phyloP scores from a whole-genome alignment of 192 early-diverging fungal species.

The Coemansia sp. region DNA sequence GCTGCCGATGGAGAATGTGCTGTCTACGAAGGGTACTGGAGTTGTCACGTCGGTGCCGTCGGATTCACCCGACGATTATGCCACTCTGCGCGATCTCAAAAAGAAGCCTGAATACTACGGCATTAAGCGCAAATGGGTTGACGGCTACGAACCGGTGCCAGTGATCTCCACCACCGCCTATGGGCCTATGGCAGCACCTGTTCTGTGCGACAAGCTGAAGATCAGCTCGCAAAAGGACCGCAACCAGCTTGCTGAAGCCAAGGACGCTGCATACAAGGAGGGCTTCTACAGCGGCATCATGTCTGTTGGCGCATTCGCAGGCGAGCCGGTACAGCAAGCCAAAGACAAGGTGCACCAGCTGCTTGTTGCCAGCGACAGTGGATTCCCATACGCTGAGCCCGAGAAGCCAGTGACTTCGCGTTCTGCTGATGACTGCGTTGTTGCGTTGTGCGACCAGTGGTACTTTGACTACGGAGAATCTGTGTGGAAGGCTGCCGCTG shows the following conservation, averaged over 20 bases:
- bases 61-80: conserved; percentile 97
- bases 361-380: conserved; percentile 71
- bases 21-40: conserved; percentile 95
- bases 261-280: conserved; percentile 96
- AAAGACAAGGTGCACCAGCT: conserved; percentile 78
- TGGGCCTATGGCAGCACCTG: conserved; percentile 83
- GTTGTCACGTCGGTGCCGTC: conserved; percentile 99
- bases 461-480: conserved; percentile 97
- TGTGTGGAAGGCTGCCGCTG: conserved; percentile 74
- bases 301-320: conserved; percentile 78
- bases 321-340: conserved; percentile 89
- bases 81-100: conserved; percentile 85
- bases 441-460: conserved; percentile 96
- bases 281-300: conserved; percentile 94
- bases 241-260: conserved; percentile 86
- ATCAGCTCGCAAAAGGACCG: conserved; percentile 97
- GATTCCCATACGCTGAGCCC: conserved; percentile 93
- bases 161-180: conserved; percentile 86
- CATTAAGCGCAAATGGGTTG: conserved; percentile 85
- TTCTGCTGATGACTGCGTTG: conserved; percentile 96
- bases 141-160: conserved; percentile 75
- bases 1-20: conserved; percentile 96
- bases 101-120: conserved; percentile 95
- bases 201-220: conserved; percentile 86
- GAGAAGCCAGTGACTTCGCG: conserved; percentile 91